Evolutionary conservation across 441 rosid genomes (phyloP).

Genomic region (Populus trichocarpa): DNA sequence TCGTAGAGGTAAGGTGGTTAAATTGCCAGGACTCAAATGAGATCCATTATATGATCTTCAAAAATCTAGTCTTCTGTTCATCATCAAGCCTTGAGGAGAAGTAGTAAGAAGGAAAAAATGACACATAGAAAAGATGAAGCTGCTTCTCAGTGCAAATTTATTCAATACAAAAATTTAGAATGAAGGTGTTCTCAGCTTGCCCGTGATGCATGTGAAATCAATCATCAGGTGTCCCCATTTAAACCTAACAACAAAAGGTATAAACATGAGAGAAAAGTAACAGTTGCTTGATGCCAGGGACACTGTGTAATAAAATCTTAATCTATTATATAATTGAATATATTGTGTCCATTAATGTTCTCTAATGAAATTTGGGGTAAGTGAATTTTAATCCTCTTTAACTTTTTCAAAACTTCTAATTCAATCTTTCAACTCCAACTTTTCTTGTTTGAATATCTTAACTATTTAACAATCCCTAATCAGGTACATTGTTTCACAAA

Average conservation of each 20-base stretch:
- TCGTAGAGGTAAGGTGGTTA: not conserved
- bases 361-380: too few relatives aligned
- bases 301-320: not conserved
- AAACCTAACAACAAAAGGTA: not conserved
- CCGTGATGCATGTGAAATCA: not conserved
- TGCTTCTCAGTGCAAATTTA: not conserved
- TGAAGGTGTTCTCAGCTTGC: not conserved
- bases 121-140: not conserved
- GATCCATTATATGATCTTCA: not conserved
- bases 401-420: too few relatives aligned
- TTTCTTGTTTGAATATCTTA: not conserved
- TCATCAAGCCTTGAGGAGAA: not conserved
- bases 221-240: not conserved
- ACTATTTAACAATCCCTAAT: not conserved
- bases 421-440: not conserved
- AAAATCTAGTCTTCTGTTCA: not conserved
- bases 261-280: not conserved
- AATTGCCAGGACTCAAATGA: not conserved
- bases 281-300: not conserved
- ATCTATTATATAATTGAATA: not conserved
- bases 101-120: too few relatives aligned
- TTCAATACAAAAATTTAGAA: not conserved
- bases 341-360: not conserved
- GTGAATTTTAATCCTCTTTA: too few relatives aligned
- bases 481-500: not conserved